Evolutionary conservation across 345 rosid genomes (phyloP), one percentile per base, ranked within the genome.

Genomic region (Firmiana major): DNA sequence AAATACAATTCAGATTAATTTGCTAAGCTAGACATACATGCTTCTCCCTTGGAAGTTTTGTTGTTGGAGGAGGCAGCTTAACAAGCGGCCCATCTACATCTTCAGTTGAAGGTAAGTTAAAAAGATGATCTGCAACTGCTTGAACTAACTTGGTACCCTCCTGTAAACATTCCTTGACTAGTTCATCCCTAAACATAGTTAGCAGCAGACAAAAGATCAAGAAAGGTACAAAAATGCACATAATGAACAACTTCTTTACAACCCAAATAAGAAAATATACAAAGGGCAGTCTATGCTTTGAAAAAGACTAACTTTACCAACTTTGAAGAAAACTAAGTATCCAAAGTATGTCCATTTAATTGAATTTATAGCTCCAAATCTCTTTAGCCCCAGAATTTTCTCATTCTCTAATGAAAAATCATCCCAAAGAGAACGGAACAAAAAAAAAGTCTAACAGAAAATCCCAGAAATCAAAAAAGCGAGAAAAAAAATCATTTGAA

Each of bases 1-100:
- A n/a, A 43, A 17, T 26, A n/a, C 16, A 28, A 70, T 49, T 3
- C 42, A 70, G 7, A 49, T 49, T 49, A 12, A n/a, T 70, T 19
- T n/a, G 17, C 28, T 9, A 51, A 15, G 58, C 64, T 54, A 13
- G 74, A 57, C 89, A 77, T 83, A 91, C 98, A 82, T 84, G 97
- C 88, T 95, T 95, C 82, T 88, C 94, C 83, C 98, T 88, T 2
- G 99, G 98, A 73, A 95, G 85, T 82, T 80, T 92, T 8, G 91
- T 89, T 49, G 88, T 83, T 10, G 97, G 94, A 1, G 86, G 87
- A 74, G 97, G 98, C 87, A 96, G 85, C 81, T 78, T 87, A 59
- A 91, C 93, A 77, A 96, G 78, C 26, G 98, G 98, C 46, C 97
- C 98, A 79, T 89, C 94, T 40, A 76, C 63, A 83, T 87, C 90